Evolutionary conservation across 306 rosid genomes (phyloP), one percentile per base, ranked within the genome.

Genomic region (Herpetospermum pedunculosum): DNA sequence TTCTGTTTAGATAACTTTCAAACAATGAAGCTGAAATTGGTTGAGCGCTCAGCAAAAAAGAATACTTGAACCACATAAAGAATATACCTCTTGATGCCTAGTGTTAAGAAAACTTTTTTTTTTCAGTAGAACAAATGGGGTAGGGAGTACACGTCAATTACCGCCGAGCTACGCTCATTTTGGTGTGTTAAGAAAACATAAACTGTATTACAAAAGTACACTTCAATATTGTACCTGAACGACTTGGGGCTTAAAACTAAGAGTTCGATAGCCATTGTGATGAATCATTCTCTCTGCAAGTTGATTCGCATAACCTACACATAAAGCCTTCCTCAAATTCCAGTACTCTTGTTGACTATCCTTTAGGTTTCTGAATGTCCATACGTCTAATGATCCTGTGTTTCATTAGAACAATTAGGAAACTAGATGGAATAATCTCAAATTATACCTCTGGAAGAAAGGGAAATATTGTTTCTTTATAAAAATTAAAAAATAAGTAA

Each of bases 211-310:
- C 72, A 65, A 40, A 65, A 65, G 60, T 74, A 23, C 48, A 75
- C 38, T 74, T 54, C 19, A 26, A 37, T 40, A 35, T 46, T 26
- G 76, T 89, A 94, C 98, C 96, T 94, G 98, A 68, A 94, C 97
- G 62, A 88, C 87, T 87, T 89, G 98, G 76, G 92, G 85, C 78
- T 88, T 88, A 76, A 91, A 91, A 81, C 94, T 90, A 40, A 94
- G 84, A 74, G 96, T 94, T 81, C 96, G 86, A 83, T 89, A 94
- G 59, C 98, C 98, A 84, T 94, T 94, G 83, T 94, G 98, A 79
- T 89, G 88, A 75, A 94, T 73, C 90, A 89, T 94, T 84, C 98
- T 84, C 88, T 91, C 98, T 81, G 97, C 96, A 67, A 91, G 95
- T 83, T 94, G 98, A 87, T 79, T 94, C 13, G 97, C 98, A 88